Evolutionary conservation across 164 flowering plant species (phyloP).

Genomic region (Dillenia suffruticosa): DNA sequence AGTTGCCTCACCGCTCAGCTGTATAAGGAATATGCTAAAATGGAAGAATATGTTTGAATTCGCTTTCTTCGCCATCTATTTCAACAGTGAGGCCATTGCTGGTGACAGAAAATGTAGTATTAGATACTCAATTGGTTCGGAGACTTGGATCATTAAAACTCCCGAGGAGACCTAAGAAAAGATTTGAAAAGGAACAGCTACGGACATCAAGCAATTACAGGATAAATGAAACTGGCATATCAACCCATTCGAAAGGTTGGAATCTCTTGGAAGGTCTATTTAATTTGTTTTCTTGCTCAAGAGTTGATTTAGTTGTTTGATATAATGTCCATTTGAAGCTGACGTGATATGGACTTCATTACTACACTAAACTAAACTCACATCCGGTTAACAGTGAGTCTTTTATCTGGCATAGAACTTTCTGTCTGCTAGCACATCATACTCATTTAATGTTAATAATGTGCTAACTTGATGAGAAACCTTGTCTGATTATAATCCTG

Average conservation of each 20-base stretch:
- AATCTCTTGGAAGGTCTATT: not conserved
- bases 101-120: conserved; percentile 26
- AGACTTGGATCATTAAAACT: conserved; percentile 16
- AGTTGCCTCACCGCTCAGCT: conserved; percentile 77
- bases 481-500: too few species aligned
- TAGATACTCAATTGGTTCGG: conserved; percentile 41
- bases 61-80: conserved; percentile 31
- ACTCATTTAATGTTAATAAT: too few species aligned
- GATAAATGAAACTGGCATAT: conserved; percentile 14
- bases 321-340: too few species aligned
- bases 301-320: too few species aligned
- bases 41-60: conserved; percentile 49
- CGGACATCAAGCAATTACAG: conserved; percentile 20
- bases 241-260: conserved; percentile 31
- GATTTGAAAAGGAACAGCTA: conserved; percentile 19
- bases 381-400: too few species aligned
- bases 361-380: too few species aligned
- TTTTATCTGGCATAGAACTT: too few species aligned
- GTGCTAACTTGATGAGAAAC: too few species aligned
- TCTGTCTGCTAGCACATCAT: too few species aligned
- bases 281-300: not conserved
- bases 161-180: conserved; percentile 24
- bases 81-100: conserved; percentile 46
- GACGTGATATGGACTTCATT: too few species aligned
- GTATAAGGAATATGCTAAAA: conserved; percentile 41